These are phyloP conservation scores for Trichoderma gracile DNA, from an alignment of 2,329 filamentous ascomycete species.

Conservation along the genomic window DNA sequence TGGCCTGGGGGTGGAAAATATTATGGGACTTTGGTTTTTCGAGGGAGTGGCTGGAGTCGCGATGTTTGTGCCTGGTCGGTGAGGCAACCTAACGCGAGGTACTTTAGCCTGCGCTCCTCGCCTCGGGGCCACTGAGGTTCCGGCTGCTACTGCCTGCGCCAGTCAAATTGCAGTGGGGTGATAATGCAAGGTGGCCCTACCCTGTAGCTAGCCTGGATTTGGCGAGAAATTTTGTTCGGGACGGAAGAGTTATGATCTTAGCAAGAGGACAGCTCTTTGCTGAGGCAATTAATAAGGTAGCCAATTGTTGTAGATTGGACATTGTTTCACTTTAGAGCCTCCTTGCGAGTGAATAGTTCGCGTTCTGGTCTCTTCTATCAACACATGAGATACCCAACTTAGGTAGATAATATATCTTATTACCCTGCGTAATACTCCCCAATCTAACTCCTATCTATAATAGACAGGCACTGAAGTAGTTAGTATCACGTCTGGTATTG, in stretches of 20 bases:
- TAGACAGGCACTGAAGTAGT: too few relatives aligned
- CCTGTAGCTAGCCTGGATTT: not conserved
- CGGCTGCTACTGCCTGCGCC: not conserved
- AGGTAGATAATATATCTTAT: too few relatives aligned
- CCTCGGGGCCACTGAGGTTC: not conserved
- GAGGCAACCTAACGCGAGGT: conserved; percentile 15
- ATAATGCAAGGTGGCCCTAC: conserved; percentile 1
- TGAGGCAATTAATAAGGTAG: not conserved
- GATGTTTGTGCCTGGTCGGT: conserved; percentile 22
- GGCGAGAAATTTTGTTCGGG: not conserved
- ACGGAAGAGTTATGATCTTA: not conserved
- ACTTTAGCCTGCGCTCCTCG: not conserved
- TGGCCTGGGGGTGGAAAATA: conserved; percentile 14
- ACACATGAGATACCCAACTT: too few relatives aligned
- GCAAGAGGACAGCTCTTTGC: not conserved
- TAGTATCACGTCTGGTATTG: too few relatives aligned
- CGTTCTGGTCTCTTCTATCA: too few relatives aligned
- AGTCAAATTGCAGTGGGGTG: conserved; percentile 8
- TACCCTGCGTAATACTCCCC: too few relatives aligned
- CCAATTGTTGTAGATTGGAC: too few relatives aligned
- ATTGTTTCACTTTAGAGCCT: too few relatives aligned
- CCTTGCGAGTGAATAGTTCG: too few relatives aligned
- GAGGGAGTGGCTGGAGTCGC: conserved; percentile 16
- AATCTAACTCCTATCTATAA: too few relatives aligned
- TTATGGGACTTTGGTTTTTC: conserved; percentile 22